Evolutionary conservation across 2,329 filamentous ascomycete species (phyloP), one percentile per base, ranked within the genome.

Genomic region (Exophiala oligosperma): DNA sequence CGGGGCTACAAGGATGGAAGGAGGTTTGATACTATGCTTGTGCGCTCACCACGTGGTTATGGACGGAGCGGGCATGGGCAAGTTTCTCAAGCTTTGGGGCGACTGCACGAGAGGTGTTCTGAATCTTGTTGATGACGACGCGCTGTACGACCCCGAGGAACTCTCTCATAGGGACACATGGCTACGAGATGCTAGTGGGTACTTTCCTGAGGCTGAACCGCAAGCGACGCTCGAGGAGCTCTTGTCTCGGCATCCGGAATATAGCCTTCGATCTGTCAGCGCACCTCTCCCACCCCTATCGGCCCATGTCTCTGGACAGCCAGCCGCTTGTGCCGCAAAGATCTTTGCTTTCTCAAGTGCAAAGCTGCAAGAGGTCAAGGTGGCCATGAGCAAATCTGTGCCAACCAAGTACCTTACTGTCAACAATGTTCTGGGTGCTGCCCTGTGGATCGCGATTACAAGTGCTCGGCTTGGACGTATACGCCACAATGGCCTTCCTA

Each of bases 291-390:
- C 52, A 21, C 48, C 52, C 26, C n/a, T 54, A 26, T 41, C 52
- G 28, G 37, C 46, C 21, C 49, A 54, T 54, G 41, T 54, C 52
- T 38, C 52, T 26, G 26, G 52, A 26, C 52, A 54, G 8, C 52
- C 43, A 35, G 29, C 37, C 52, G 21, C 49, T 12, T 54, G 52
- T 24, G 40, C 52, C 26, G 52, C 52, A 29, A 54, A 49, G 40
- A 49, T 54, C 43, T 49, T 54, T 54, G 41, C 43, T 14, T 54
- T 54, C 44, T 54, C 52, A 49, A 49, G 41, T 54, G 52, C 52
- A 12, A 54, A 54, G 52, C 48, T 54, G n/a, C 52, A 49, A 41
- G 52, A 54, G 11, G 35, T 41, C 21, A 54, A 47, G 52, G 1
- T 21, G 26, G 23, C 52, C 52, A 48, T 54, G 52, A 54, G 43